Evolutionary conservation across 495 filamentous ascomycete genomes (phyloP), one percentile per base, ranked within the genome.

Genomic region (Parachaetomium inaequale): DNA sequence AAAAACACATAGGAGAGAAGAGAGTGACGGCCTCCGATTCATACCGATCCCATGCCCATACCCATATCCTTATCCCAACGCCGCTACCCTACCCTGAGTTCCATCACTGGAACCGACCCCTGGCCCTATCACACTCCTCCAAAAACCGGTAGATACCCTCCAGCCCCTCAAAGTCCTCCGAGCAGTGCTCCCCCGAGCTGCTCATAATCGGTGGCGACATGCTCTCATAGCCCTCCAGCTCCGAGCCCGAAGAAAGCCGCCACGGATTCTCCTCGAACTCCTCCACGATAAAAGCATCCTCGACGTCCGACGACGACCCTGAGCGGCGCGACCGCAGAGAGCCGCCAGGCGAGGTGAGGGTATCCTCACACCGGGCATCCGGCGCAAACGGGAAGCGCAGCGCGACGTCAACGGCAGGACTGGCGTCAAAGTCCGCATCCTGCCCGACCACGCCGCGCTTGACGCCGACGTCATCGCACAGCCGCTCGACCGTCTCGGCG

Each of bases 121-220:
- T 75, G 45, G 85, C 82, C 19, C 78, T 77, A 72, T 96, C 90
- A 70, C 92, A 94, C 65, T 95, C 89, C 70, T 90, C 90, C 51
- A 98, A 67, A 72, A 96, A 97, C 43, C 83, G 83, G 72, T 93
- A 90, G 21, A 98, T 91, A 0, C 93, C 93, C 66, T 95, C 88
- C 17, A 90, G 73, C 8, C 91, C 91, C 63, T 93, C 90, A 68
- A 89, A 93, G 38, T 87, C 74, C n/a, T 77, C 74, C 0, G 74
- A 75, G 50, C 85, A 74, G 40, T 76, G 72, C 55, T 79, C 75
- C 8, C 70, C 74, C 19, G 74, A 74, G 59, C 63, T 64, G 80
- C 70, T 71, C 34, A 75, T 6, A 69, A 75, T 34, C 57, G 79
- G 62, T 72, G 76, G 65, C 54, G 77, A 74, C 76, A 81, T 79